Percentiles rank a stretch among this genome's conserved stretches.
Evolutionary conservation across 805 yeast genomes (phyloP).

Genomic region (Candida chauliodis): DNA sequence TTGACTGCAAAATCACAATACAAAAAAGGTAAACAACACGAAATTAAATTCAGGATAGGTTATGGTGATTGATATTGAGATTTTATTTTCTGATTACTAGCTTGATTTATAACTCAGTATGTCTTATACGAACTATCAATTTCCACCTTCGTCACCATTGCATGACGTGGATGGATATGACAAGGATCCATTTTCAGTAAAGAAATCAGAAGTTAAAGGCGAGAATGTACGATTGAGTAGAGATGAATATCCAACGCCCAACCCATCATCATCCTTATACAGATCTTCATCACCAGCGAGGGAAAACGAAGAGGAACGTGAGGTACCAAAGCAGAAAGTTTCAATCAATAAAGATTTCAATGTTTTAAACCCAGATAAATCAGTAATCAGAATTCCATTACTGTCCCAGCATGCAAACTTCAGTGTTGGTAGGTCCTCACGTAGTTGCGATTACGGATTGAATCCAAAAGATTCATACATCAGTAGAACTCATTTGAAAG

Average conservation of each 20-base stretch:
- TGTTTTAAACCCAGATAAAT: slow-evolving; percentile 29
- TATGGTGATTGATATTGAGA: too few species aligned
- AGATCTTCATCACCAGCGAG: slow-evolving; percentile 40
- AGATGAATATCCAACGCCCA: slow-evolving; percentile 58
- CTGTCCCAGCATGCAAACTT: slow-evolving; percentile 35
- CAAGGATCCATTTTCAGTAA: slow-evolving; percentile 9
- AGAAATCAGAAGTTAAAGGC: background rate
- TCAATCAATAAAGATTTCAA: slow-evolving; percentile 32
- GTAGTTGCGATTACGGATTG: slow-evolving; percentile 50
- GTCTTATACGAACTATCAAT: slow-evolving; percentile 24
- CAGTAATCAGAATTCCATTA: slow-evolving; percentile 37
- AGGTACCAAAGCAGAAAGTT: slow-evolving; percentile 7
- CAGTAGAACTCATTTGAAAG: slow-evolving; percentile 62
- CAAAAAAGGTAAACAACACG: slow-evolving; percentile 10
- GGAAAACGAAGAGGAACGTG: slow-evolving; percentile 6
- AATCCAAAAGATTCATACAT: slow-evolving; percentile 50
- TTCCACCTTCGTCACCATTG: slow-evolving; percentile 54
- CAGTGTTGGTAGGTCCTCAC: slow-evolving; percentile 67
- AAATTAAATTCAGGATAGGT: background rate
- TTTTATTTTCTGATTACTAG: too few species aligned
- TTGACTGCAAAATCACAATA: slow-evolving; percentile 2
- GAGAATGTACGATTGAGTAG: slow-evolving; percentile 5
- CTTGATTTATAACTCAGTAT: background rate
- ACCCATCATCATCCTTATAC: slow-evolving; percentile 53
- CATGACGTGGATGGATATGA: slow-evolving; percentile 24